phyloP scores from a whole-genome alignment of 2,329 filamentous ascomycete species.

The Colletotrichum musae region DNA sequence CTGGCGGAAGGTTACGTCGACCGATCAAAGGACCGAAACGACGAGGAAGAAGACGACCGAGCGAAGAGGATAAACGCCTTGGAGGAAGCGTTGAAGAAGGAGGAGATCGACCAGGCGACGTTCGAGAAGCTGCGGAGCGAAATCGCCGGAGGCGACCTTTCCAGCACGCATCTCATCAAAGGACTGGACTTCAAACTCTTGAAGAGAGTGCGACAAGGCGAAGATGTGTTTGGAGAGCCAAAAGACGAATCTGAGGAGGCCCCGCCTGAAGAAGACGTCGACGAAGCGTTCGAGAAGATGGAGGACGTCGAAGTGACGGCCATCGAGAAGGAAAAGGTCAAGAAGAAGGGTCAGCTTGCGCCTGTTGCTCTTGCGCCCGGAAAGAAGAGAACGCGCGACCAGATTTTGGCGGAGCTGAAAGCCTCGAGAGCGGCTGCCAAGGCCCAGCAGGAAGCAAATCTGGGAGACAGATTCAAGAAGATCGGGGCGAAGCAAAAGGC shows the following conservation, averaged over 20 bases:
- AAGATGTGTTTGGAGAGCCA: conserved; percentile 71
- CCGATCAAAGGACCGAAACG: conserved; percentile 77
- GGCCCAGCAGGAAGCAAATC: conserved; percentile 62
- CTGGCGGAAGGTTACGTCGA: conserved; percentile 88
- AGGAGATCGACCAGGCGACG: conserved; percentile 84
- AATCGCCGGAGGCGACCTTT: conserved; percentile 86
- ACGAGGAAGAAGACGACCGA: conserved; percentile 66
- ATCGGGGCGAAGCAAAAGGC: conserved; percentile 70
- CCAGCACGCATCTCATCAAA: conserved; percentile 89
- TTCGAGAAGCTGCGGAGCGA: conserved; percentile 83
- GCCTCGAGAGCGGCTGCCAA: conserved; percentile 74
- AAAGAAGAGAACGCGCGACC: conserved; percentile 75
- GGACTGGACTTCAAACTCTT: conserved; percentile 89
- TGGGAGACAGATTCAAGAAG: conserved; percentile 76
- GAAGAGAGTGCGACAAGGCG: conserved; percentile 77
- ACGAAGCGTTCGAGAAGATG: conserved; percentile 76
- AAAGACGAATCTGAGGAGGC: conserved; percentile 48
- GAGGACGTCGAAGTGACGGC: conserved; percentile 69
- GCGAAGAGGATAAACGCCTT: conserved; percentile 81
- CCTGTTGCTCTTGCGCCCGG: conserved; percentile 66
- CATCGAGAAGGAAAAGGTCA: conserved; percentile 66
- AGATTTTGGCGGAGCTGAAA: conserved; percentile 78
- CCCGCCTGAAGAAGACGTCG: conserved; percentile 63
- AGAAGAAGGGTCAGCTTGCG: conserved; percentile 75
- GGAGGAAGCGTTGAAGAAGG: conserved; percentile 85